Evolutionary conservation across 306 rosid genomes (phyloP), one percentile per base, ranked within the genome.

Genomic region (Morella rubra): DNA sequence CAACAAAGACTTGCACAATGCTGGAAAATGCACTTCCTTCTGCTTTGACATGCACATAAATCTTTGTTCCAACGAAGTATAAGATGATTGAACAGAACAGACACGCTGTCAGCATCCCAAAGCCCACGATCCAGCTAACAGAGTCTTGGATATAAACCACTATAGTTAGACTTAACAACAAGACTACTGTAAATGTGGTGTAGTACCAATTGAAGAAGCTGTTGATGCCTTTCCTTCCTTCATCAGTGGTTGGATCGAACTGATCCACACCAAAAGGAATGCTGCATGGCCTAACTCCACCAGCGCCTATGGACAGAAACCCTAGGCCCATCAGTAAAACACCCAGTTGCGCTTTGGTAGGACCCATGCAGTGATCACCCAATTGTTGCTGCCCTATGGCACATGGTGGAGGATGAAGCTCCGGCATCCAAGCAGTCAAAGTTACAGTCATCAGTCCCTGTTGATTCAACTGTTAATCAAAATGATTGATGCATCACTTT

Each of bases 191-290:
- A 14, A 83, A 79, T 0, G 86, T 51, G 8, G 87, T 73, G 59
- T 91, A 92, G 76, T 89, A 91, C 96, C 91, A 91, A 47, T 93
- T 93, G 16, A 90, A 91, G 77, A 83, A 91, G 80, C 96, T 90
- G 6, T 76, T 79, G 46, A 87, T 82, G 32, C 93, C 92, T 81
- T 84, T 82, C 37, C 84, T 81, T 1, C 98, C 98, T 77, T 86
- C 82, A 0, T 82, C 85, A 0, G 96, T 88, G 1, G 89, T 64
- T 1, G 87, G 81, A 12, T 93, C 97, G 22, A 93, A 93, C 47
- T 91, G 98, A 40, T 94, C 97, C 0, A 90, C 87, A 0, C 97
- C 96, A 77, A 94, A 91, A 0, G 98, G 93, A n/a, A 90, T 81
- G 15, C 95, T 90, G 22, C 98, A 94, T n/a, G 96, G 97, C 32